These are phyloP conservation scores for Candida corydali DNA, from an alignment of 805 yeast genomes.

Conservation along the genomic window DNA sequence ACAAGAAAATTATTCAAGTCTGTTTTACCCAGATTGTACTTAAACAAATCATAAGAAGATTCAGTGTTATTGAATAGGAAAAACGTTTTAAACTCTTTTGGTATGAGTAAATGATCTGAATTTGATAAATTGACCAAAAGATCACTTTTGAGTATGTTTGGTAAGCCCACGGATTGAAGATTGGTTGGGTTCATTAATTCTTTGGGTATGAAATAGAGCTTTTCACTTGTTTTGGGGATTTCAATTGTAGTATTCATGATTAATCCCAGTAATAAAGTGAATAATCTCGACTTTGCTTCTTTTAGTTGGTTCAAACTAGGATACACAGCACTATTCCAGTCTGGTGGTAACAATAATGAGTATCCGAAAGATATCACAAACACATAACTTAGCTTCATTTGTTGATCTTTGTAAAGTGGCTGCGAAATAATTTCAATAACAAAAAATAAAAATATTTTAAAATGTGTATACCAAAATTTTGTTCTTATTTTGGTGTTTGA, in stretches of 20 bases:
- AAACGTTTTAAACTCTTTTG: slow-evolving; percentile 28
- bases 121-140: slow-evolving; percentile 8
- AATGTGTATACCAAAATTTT: slow-evolving; percentile 29
- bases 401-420: neutral
- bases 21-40: slow-evolving; percentile 13
- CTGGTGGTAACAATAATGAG: slow-evolving; percentile 4
- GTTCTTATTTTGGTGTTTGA: slow-evolving; percentile 18
- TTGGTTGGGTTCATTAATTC: slow-evolving; percentile 8
- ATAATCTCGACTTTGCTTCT: slow-evolving; percentile 6
- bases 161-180: slow-evolving; percentile 5
- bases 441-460: slow-evolving; percentile 3
- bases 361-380: neutral
- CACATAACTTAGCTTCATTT: neutral
- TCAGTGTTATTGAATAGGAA: slow-evolving; percentile 35
- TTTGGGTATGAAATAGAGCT: slow-evolving; percentile 7
- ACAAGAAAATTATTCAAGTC: slow-evolving; percentile 17
- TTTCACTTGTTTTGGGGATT: slow-evolving; percentile 1
- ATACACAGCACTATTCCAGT: slow-evolving; percentile 6
- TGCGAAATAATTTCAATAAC: slow-evolving; percentile 3
- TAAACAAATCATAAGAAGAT: slow-evolving; percentile 10
- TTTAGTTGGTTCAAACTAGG: slow-evolving; percentile 6
- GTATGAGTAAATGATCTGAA: slow-evolving; percentile 17
- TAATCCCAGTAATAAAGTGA: slow-evolving; percentile 4
- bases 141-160: slow-evolving; percentile 3
- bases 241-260: neutral